Base-by-base conservation (phyloP, 805 yeast species). In the Cyberlindnera xylosilytica region DNA sequence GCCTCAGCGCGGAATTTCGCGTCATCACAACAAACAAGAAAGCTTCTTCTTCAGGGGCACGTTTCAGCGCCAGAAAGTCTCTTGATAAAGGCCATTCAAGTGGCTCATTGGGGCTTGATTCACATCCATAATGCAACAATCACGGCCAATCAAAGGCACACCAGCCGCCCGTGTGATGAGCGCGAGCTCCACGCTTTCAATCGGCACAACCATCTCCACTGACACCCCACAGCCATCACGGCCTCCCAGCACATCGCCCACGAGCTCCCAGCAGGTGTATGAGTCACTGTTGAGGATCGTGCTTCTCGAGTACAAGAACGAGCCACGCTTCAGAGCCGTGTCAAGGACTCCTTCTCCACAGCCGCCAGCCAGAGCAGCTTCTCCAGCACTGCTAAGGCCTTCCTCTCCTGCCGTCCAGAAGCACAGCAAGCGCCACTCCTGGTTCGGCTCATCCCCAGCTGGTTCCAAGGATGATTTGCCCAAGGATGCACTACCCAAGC, bases 291-390 rank as follows among this genome's bases (percentile, higher is more conserved):
- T 83, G 35, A 78, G 80, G 52, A 61, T 79, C 6, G 57, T 82
- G 2, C 59, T 84, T 11, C 57, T 84, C 16, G 83, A 79, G 36
- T 81, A 83, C 52, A 64, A 75, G 41, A 77, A 73, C 44, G 87
- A 81, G 58, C 86, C 86, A 2, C 61, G 87, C 28, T 83, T 81
- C 62, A 61, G 72, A 39, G 68, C 31, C 4, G 6, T 12, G 6
- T 12, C 34, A 22, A 20, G 38, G 27, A 27, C 40, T 9, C 33
- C 43, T 4, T 38, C 44, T 1, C 37, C 41, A 3, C 40, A 46
- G 7, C 42, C 45, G 4, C n/a, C 20, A 29, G 5, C 44, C 39
- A 19, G 34, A 39, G 3, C 23, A 10, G 23, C 37, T 4, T 37
- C 50, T 11, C 44, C 42, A 1, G 29, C 39, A 2, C 41, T 34